These are phyloP conservation scores for Besnoitia besnoiti DNA, from an alignment of 169 alveolate species.

Conservation along the genomic window DNA sequence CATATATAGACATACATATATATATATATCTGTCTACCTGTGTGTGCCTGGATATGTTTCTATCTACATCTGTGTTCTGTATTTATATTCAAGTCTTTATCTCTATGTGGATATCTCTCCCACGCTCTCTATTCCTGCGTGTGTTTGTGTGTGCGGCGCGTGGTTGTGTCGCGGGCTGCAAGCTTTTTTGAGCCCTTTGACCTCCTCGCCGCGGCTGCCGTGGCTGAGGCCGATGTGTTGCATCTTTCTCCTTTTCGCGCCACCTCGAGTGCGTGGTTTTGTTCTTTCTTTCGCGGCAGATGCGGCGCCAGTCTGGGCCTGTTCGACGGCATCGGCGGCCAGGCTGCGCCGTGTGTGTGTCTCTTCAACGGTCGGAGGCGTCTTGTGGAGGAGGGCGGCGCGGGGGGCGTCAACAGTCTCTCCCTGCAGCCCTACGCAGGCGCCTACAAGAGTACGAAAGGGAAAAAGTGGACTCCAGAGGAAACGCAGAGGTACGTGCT, in stretches of 20 bases:
- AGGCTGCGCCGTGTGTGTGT: neutral
- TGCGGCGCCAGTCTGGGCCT: slow-evolving; percentile 34
- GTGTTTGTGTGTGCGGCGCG: too few relatives aligned
- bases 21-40: neutral
- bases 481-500: slow-evolving; percentile 67
- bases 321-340: slow-evolving; percentile 1
- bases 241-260: neutral
- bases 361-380: neutral
- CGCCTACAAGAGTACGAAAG: slow-evolving; percentile 76
- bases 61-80: neutral
- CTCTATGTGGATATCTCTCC: neutral
- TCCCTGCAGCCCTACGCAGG: slow-evolving; percentile 69
- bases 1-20: neutral
- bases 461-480: slow-evolving; percentile 75
- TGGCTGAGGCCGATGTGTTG: neutral
- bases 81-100: neutral
- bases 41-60: neutral
- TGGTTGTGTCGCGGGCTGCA: too few relatives aligned
- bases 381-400: slow-evolving; percentile 25
- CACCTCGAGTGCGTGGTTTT: neutral
- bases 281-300: neutral
- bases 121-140: too few relatives aligned
- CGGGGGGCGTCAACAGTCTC: slow-evolving; percentile 22
- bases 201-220: too few relatives aligned
- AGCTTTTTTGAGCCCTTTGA: too few relatives aligned